Base-by-base conservation (phyloP, 768 basidiomycete species). In the Nidularia sp. region DNA sequence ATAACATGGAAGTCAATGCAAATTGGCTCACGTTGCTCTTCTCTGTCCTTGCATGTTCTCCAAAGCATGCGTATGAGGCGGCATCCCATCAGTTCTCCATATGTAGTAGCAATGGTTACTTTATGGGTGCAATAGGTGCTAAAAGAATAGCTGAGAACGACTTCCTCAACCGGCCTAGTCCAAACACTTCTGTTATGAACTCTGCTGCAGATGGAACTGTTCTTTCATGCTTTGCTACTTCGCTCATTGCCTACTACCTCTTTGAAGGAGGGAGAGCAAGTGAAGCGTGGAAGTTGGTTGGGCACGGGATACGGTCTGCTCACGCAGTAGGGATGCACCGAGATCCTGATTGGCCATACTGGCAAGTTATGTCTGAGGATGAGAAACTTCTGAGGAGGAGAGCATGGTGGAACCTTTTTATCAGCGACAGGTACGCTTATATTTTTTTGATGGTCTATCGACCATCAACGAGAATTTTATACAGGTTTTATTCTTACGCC, bases 21-120 rank as follows among this genome's bases (percentile, higher is more conserved):
- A 71, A 79, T 58, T 81, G 78, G 77, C 60, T 81, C 12, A 71
- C 67, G 15, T 70, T 83, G 1, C 53, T 81, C 15, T 81, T 78
- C 54, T 68, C 77, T 12, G 67, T 79, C 36, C 63, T 80, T 42
- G 76, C 78, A 8, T 68, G 70, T 39, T 67, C 74, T 6, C 75
- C 76, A 4, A 58, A 59, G 49, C 51, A 57, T 36, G 51, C 57
- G 15, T 58, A 64, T 45, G 55, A 58, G 41, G 57, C 59, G 31
- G 41, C 57, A 6, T 45, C 51, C 43, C 55, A 54, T 7, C 50
- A 56, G 46, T 33, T 55, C 3, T 48, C 50, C 10, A 42, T 50
- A 41, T 49, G 58, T 41, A 44, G 47, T 34, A 63, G 59, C 43
- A 60, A 64, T 46, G 62, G 63, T 41, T 62, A 72, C 55, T 79